These are phyloP conservation scores for Colletotrichum plurivorum DNA, from an alignment of 2,329 filamentous ascomycete species.

Conservation along the genomic window DNA sequence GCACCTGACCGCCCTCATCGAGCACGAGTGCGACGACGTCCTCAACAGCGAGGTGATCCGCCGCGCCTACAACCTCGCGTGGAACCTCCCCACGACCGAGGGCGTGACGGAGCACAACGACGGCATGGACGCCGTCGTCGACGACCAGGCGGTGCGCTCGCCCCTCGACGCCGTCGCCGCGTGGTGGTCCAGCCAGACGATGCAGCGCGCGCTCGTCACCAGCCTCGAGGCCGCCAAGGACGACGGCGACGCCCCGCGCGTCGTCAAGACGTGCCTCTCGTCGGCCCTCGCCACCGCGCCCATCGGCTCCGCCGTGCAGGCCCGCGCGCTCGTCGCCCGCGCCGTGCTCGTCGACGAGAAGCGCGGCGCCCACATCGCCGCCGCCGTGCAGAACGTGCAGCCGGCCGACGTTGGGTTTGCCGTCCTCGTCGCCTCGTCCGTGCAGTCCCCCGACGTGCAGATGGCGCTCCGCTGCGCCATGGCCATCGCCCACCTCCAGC, in stretches of 20 bases:
- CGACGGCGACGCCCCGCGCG: constrained; percentile 55
- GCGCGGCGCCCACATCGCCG: constrained; percentile 69
- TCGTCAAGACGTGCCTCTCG: constrained; percentile 67
- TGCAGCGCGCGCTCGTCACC: constrained; percentile 78
- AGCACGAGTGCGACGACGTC: constrained; percentile 86
- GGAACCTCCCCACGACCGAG: constrained; percentile 83
- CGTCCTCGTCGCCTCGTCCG: constrained; percentile 59
- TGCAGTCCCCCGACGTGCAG: constrained; percentile 65
- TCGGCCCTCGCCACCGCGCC: constrained; percentile 83
- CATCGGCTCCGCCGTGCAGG: constrained; percentile 79
- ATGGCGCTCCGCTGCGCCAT: constrained; percentile 73
- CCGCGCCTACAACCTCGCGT: constrained; percentile 89
- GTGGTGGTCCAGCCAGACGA: constrained; percentile 84
- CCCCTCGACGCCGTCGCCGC: constrained; percentile 92
- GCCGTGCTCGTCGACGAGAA: constrained; percentile 69
- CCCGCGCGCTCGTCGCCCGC: constrained; percentile 71
- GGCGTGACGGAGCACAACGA: constrained; percentile 75
- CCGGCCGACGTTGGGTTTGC: constrained; percentile 45
- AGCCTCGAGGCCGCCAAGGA: constrained; percentile 71
- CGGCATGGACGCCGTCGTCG: constrained; percentile 85
- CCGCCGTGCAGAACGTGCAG: constrained; percentile 67
- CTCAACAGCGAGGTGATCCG: constrained; percentile 84
- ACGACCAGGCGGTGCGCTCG: constrained; percentile 87
- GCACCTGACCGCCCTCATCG: constrained; percentile 81
- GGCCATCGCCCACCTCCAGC: constrained; percentile 71